These are phyloP conservation scores for Tuber magnatum DNA, from an alignment of 495 filamentous ascomycete species.

Conservation along the genomic window DNA sequence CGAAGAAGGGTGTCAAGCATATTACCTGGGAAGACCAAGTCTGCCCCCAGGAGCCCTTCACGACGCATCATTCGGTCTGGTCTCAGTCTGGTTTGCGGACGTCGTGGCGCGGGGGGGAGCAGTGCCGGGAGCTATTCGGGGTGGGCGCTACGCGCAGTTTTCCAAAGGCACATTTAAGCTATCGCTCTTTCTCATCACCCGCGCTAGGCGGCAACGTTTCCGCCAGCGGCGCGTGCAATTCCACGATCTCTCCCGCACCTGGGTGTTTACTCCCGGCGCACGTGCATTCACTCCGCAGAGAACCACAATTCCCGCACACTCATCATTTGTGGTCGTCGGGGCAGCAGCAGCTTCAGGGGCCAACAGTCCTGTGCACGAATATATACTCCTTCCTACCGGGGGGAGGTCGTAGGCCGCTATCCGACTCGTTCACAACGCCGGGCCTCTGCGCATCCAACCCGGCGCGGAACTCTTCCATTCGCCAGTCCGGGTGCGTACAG, in stretches of 20 bases:
- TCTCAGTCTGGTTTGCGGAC: constrained; percentile 11
- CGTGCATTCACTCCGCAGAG: constrained; percentile 9
- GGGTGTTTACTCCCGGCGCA: constrained; percentile 17
- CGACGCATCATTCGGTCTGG: constrained; percentile 18
- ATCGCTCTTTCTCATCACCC: constrained; percentile 28
- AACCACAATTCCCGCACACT: constrained; percentile 7
- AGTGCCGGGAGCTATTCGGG: background rate
- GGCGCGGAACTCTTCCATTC: constrained; percentile 14
- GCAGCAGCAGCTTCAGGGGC: constrained; percentile 13
- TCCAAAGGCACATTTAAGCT: constrained; percentile 20
- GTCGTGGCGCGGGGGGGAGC: background rate
- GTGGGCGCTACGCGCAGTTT: background rate
- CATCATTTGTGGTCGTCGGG: constrained; percentile 8
- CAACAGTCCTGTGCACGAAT: constrained; percentile 22
- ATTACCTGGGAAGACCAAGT: constrained; percentile 36
- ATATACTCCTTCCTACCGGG: constrained; percentile 25
- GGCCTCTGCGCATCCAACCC: background rate
- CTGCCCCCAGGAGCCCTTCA: constrained; percentile 28
- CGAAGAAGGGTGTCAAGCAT: constrained; percentile 15
- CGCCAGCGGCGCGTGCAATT: constrained; percentile 13
- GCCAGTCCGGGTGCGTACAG: constrained; percentile 13
- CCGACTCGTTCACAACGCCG: constrained; percentile 23
- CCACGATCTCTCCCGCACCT: constrained; percentile 22
- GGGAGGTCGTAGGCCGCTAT: constrained; percentile 13
- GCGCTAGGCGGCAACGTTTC: constrained; percentile 20